These are phyloP conservation scores for Fusarium transvaalense DNA, from an alignment of 2,329 filamentous ascomycete species.

Conservation along the genomic window DNA sequence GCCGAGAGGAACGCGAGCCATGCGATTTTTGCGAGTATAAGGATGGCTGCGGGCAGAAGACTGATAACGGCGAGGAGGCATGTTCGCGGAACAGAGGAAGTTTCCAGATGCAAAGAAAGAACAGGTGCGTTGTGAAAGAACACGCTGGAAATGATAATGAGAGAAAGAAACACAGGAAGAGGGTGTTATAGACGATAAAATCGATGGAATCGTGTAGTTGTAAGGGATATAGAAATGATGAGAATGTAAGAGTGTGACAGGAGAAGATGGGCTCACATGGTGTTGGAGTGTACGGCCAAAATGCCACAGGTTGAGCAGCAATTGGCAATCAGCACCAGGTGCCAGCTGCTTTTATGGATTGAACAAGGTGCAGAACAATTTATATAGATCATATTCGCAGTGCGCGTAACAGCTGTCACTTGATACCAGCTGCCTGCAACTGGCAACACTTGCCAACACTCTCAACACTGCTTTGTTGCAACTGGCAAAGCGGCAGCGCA, in stretches of 20 bases:
- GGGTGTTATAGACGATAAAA: neutral
- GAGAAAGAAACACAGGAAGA: neutral
- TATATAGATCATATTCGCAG: neutral
- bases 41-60: conserved; percentile 2
- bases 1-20: conserved; percentile 46
- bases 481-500: neutral
- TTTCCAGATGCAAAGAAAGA: neutral
- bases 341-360: neutral
- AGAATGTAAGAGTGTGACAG: neutral
- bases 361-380: neutral
- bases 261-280: neutral
- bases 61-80: conserved; percentile 29
- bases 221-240: neutral
- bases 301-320: neutral
- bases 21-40: conserved; percentile 16
- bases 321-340: neutral
- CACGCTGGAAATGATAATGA: neutral
- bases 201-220: neutral
- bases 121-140: neutral
- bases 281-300: neutral
- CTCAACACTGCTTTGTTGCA: conserved; percentile 15
- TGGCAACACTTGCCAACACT: conserved; percentile 6
- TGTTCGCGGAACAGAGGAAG: conserved; percentile 11
- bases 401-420: conserved; percentile 21
- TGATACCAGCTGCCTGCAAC: conserved; percentile 4